A percentile compares a stretch with the other conserved stretches of the same genome.
Conservation (phyloP, 495 filamentous ascomycete genomes). For the Daldinia decipiens region DNA sequence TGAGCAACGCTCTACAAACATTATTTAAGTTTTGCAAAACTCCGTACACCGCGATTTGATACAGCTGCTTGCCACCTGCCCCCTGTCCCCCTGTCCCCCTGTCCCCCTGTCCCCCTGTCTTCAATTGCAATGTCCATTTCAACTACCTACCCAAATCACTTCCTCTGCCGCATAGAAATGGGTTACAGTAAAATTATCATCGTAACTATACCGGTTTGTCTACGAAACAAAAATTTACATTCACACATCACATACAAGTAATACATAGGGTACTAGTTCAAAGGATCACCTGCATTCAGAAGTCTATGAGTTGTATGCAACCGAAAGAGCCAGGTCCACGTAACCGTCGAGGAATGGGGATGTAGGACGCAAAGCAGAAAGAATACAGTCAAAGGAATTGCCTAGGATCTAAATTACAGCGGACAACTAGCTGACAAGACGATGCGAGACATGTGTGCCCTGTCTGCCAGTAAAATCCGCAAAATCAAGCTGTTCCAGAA, state of each 20-base stretch:
- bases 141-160: slow-evolving; percentile 5
- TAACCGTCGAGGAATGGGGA: slow-evolving; percentile 51
- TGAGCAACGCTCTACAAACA: neutral
- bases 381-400: slow-evolving; percentile 67
- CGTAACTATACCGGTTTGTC: neutral
- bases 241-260: neutral
- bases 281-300: slow-evolving; percentile 47
- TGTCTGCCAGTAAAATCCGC: slow-evolving; percentile 44
- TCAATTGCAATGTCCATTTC: slow-evolving; percentile 7
- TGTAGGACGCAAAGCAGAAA: slow-evolving; percentile 53
- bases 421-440: slow-evolving; percentile 52
- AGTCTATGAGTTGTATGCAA: slow-evolving; percentile 60
- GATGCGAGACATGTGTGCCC: slow-evolving; percentile 40
- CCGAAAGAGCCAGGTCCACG: slow-evolving; percentile 45
- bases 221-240: neutral
- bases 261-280: slow-evolving; percentile 12
- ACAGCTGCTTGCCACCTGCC: slow-evolving; percentile 39
- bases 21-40: neutral
- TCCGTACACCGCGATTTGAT: slow-evolving; percentile 4
- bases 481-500: slow-evolving; percentile 57
- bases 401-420: slow-evolving; percentile 72
- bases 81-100: too few species aligned
- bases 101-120: too few species aligned
- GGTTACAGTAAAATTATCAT: neutral
- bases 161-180: neutral